Evolutionary conservation across 176 grass and related monocot species (phyloP).

Genomic region (Phoenix roebelenii): DNA sequence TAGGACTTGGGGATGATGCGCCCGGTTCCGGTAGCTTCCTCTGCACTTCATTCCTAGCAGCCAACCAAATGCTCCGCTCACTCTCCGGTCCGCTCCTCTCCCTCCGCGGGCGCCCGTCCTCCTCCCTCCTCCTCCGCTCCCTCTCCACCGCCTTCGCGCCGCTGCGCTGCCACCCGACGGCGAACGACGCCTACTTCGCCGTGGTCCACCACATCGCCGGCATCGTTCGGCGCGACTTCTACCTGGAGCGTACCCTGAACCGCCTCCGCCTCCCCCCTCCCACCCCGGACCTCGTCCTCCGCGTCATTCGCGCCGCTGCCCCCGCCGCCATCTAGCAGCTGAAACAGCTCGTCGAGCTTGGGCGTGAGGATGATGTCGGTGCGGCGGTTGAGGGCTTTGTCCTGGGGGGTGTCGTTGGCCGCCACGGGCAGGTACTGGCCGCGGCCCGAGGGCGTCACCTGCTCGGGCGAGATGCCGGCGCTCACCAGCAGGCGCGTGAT

Average conservation of each 20-base stretch:
- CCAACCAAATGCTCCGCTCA: not conserved
- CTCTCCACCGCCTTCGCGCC: slow-evolving; percentile 6
- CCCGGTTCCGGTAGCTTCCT: no score
- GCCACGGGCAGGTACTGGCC: no score
- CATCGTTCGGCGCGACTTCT: slow-evolving; percentile 92
- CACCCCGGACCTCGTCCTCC: slow-evolving; percentile 66
- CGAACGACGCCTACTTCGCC: slow-evolving; percentile 82
- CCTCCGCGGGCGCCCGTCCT: not conserved
- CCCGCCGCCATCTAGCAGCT: no score
- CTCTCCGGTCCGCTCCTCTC: not conserved
- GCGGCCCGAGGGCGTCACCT: no score
- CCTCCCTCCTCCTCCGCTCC: slow-evolving; percentile 4
- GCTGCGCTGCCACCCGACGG: slow-evolving; percentile 28
- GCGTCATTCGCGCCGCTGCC: slow-evolving; percentile 55
- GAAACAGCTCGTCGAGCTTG: no score
- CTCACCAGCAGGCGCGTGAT: no score
- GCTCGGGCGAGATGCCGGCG: no score
- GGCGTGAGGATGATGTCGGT: no score
- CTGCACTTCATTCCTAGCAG: no score
- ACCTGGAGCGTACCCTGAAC: slow-evolving; percentile 85
- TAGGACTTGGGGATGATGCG: no score
- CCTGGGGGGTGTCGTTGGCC: no score
- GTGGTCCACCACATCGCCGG: slow-evolving; percentile 70
- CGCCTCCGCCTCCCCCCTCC: slow-evolving; percentile 79
- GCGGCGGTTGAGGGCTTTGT: no score